Evolutionary conservation across 441 rosid genomes (phyloP).

Genomic region (Iberis amara): DNA sequence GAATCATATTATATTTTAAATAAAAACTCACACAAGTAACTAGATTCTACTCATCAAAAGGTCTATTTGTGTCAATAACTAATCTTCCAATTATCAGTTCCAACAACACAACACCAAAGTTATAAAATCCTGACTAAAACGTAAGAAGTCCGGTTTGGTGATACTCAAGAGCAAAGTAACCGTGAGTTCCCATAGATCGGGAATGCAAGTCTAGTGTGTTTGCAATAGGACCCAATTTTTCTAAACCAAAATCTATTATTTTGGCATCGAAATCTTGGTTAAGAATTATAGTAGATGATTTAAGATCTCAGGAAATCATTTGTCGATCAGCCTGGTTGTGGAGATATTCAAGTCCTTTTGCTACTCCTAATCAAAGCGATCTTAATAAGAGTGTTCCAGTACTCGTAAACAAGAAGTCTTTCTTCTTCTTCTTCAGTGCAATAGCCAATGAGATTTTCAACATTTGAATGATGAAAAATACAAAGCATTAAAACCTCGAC

Average conservation of each 20-base stretch:
- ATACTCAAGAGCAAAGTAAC: conserved; percentile 95
- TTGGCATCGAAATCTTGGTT: conserved; percentile 59
- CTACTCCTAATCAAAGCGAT: conserved; percentile 86
- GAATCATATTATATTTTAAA: too few relatives aligned
- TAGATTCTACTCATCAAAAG: conserved; percentile 84
- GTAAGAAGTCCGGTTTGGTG: conserved; percentile 91
- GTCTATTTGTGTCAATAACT: conserved; percentile 68
- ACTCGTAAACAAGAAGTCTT: conserved; percentile 92
- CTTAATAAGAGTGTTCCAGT: conserved; percentile 85
- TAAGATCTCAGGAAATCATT: conserved; percentile 81
- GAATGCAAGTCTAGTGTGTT: conserved; percentile 70
- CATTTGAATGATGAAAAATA: conserved; percentile 82
- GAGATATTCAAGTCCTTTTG: conserved; percentile 78
- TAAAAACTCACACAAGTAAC: conserved; percentile 60
- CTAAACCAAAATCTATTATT: conserved; percentile 87
- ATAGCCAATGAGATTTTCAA: conserved; percentile 84
- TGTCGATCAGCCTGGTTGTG: conserved; percentile 81
- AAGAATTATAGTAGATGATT: conserved; percentile 77
- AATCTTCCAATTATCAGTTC: conserved; percentile 83
- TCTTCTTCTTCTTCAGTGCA: conserved; percentile 86
- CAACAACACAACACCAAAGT: conserved; percentile 84
- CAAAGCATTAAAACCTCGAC: conserved; percentile 98
- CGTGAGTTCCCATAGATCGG: conserved; percentile 89
- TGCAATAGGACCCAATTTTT: conserved; percentile 78
- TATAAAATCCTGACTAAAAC: conserved; percentile 80